Percentiles rank a stretch among this genome's conserved stretches.
Conservation (phyloP, 164 flowering plant species). For the Dillenia suffruticosa region DNA sequence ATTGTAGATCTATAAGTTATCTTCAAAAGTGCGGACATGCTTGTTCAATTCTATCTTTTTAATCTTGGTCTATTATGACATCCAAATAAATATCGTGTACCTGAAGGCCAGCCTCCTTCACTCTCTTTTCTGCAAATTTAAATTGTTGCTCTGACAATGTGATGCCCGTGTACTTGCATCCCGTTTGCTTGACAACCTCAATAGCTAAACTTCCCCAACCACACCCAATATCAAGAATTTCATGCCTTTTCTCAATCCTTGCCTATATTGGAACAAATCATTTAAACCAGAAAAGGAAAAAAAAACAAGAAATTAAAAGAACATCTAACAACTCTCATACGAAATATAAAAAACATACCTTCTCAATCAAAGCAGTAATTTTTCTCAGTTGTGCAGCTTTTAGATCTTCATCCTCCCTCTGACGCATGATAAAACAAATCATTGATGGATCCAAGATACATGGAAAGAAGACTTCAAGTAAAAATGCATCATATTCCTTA, state of each 20-base stretch:
- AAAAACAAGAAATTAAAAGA: too few relatives aligned
- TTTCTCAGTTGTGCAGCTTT: slow-evolving; percentile 79
- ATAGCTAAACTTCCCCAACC: slow-evolving; percentile 97
- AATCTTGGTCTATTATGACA: too few relatives aligned
- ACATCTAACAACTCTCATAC: not conserved
- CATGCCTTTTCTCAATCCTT: slow-evolving; percentile 54
- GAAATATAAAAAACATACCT: slow-evolving; percentile 31
- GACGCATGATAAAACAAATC: slow-evolving; percentile 3
- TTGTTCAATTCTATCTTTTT: too few relatives aligned
- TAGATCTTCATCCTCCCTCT: slow-evolving; percentile 73
- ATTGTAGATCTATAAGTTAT: too few relatives aligned
- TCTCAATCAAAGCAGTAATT: slow-evolving; percentile 69
- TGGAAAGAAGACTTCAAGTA: not conserved
- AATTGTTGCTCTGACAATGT: slow-evolving; percentile 83
- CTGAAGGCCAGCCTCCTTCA: slow-evolving; percentile 82
- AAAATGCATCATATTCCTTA: slow-evolving; percentile 11
- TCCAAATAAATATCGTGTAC: slow-evolving; percentile 16
- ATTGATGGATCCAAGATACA: not conserved
- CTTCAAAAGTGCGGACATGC: too few relatives aligned
- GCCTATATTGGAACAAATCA: slow-evolving; percentile 34
- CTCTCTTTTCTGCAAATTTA: slow-evolving; percentile 65
- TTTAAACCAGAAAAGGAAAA: not conserved
- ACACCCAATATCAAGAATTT: slow-evolving; percentile 88
- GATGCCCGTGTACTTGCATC: slow-evolving; percentile 94
- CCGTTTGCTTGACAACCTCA: slow-evolving; percentile 79